Evolutionary conservation across 192 early-diverging fungal genomes (phyloP).

Genomic region (Gorgonomyces haynaldii): DNA sequence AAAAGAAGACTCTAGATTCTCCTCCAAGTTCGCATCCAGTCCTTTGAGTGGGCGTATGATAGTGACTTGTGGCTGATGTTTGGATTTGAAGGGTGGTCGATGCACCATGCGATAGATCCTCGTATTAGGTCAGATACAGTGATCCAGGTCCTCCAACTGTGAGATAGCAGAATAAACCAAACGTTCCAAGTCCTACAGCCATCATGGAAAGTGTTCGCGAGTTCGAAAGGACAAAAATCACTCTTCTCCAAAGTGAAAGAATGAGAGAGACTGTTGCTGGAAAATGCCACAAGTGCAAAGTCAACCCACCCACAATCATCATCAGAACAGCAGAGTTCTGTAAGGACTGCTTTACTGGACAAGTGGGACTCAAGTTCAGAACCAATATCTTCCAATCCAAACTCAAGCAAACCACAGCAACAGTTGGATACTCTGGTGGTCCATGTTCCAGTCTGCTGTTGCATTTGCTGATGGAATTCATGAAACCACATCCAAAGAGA

Average conservation of each 20-base stretch:
- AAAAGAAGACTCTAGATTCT: constrained; percentile 79
- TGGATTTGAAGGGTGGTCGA: not conserved
- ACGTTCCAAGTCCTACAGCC: no score
- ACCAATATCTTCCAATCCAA: constrained; percentile 30
- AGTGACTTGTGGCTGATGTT: constrained; percentile 60
- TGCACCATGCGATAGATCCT: no score
- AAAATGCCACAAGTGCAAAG: constrained; percentile 83
- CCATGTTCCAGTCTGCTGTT: constrained; percentile 7
- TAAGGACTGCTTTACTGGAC: constrained; percentile 64
- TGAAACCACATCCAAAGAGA: no score
- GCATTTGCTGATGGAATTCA: constrained; percentile 45
- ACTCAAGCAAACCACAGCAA: not conserved
- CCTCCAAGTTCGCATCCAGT: constrained; percentile 67
- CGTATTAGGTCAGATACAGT: no score
- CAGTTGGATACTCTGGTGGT: constrained; percentile 13
- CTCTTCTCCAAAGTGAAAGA: no score
- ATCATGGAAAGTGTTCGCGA: no score
- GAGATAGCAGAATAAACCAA: no score
- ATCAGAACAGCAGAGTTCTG: constrained; percentile 68
- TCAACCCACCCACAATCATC: constrained; percentile 42
- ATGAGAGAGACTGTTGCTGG: no score
- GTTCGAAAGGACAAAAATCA: no score
- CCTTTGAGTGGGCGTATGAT: constrained; percentile 93
- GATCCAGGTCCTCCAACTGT: no score
- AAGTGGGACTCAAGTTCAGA: constrained; percentile 59